These are phyloP conservation scores for Cladosporium colombiae DNA, from an alignment of 2,329 filamentous ascomycete species.

Conservation along the genomic window DNA sequence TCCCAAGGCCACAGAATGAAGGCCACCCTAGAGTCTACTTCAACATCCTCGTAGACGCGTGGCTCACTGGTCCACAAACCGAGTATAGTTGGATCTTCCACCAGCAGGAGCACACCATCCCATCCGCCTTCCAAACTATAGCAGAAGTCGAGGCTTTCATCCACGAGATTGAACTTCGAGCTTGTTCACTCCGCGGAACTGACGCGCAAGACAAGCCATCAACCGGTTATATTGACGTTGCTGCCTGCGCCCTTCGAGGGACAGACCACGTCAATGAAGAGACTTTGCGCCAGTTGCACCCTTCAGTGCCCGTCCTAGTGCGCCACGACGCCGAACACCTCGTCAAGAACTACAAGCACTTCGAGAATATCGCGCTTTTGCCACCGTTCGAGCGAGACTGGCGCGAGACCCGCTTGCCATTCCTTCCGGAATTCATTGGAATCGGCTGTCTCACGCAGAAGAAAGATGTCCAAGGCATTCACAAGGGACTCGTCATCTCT, in stretches of 20 bases:
- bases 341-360: slow-evolving; percentile 61
- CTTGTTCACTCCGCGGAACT: slow-evolving; percentile 30
- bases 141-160: slow-evolving; percentile 57
- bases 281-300: slow-evolving; percentile 59
- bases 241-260: slow-evolving; percentile 65
- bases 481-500: slow-evolving; percentile 61
- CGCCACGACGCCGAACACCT: slow-evolving; percentile 58
- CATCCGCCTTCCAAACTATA: slow-evolving; percentile 57
- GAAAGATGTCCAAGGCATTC: slow-evolving; percentile 60
- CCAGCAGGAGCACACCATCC: slow-evolving; percentile 62
- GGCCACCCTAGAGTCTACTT: slow-evolving; percentile 54
- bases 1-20: slow-evolving; percentile 60
- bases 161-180: slow-evolving; percentile 50
- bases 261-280: slow-evolving; percentile 67
- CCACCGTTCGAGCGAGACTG: slow-evolving; percentile 52
- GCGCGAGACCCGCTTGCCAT: slow-evolving; percentile 46
- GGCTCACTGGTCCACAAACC: slow-evolving; percentile 63
- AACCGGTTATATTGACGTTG: slow-evolving; percentile 54
- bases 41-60: slow-evolving; percentile 67
- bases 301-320: slow-evolving; percentile 60
- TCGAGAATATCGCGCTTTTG: slow-evolving; percentile 55
- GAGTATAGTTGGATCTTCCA: slow-evolving; percentile 67
- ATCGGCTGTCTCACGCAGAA: slow-evolving; percentile 58
- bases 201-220: slow-evolving; percentile 9
- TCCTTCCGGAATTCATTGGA: slow-evolving; percentile 62